These are phyloP conservation scores for Verticillium zaregamsianum DNA, from an alignment of 2,329 filamentous ascomycete species.

Conservation along the genomic window DNA sequence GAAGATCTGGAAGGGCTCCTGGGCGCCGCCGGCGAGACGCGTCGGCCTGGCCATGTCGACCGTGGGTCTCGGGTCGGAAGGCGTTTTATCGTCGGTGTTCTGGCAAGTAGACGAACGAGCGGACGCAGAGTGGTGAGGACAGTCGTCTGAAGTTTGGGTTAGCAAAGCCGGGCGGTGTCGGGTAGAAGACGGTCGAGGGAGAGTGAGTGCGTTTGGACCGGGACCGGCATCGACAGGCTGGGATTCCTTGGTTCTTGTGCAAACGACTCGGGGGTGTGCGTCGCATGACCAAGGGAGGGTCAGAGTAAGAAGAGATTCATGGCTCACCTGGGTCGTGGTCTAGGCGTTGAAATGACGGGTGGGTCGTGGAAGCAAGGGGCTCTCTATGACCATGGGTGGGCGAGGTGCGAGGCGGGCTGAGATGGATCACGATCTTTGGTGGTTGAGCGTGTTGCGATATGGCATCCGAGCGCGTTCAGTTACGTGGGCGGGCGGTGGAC, in stretches of 20 bases:
- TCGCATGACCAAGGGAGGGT: slow-evolving; percentile 12
- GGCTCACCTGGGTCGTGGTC: slow-evolving; percentile 13
- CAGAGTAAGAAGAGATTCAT: slow-evolving; percentile 10
- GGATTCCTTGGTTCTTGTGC: slow-evolving; percentile 5
- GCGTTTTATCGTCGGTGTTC: not conserved
- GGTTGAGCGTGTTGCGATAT: not conserved
- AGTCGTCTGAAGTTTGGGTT: not conserved
- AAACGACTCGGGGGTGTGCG: not conserved
- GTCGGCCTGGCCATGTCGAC: slow-evolving; percentile 51
- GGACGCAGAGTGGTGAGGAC: not conserved
- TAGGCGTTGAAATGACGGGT: slow-evolving; percentile 15
- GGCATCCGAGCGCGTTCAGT: not conserved
- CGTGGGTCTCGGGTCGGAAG: slow-evolving; percentile 13
- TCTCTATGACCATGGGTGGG: slow-evolving; percentile 10
- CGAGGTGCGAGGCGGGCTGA: slow-evolving; percentile 2
- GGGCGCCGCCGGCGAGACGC: slow-evolving; percentile 37
- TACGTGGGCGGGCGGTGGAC: not conserved
- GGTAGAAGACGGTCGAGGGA: not conserved
- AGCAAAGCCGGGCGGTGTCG: not conserved
- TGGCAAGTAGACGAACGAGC: not conserved
- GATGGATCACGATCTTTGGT: slow-evolving; percentile 6
- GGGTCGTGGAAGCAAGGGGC: slow-evolving; percentile 15
- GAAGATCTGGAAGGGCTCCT: slow-evolving; percentile 48
- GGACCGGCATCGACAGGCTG: not conserved
- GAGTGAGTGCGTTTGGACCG: not conserved